Base-by-base conservation (phyloP, 352 stramenopile species). In the Phytophthora tentaculata region DNA sequence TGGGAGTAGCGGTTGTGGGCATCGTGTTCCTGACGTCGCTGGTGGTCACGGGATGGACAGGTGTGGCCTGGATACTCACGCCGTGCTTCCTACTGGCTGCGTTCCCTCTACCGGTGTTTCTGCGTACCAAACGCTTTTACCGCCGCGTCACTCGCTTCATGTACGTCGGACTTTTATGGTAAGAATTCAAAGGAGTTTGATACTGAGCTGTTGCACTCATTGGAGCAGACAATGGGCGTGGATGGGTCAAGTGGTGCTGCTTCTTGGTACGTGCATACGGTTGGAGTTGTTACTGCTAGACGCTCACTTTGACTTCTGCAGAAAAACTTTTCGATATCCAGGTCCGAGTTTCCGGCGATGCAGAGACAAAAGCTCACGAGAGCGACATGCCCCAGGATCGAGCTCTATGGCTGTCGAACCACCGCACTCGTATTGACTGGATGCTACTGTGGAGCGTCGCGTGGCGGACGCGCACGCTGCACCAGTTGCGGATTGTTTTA, bases 361-460 rank as follows among this genome's bases (percentile, higher is more conserved):
- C 73, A 2, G 78, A 71, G 26, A 84, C 84, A 0, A 90, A 91
- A 58, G 57, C 73, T n/a, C 73, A 80, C 10, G 83, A 90, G 47
- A 48, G n/a, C 2, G 53, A 58, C 19, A 78, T 89, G 60, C 56
- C 43, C 0, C 77, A 77, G 39, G 81, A 92, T 62, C 80, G 83
- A 43, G 88, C 84, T 9, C 28, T 96, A 39, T 94, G 86, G 86
- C 57, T 94, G 26, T 79, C 74, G 7, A 96, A 94, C 64, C 88
- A 96, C 56, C 86, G 86, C 57, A 94, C 85, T 63, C 83, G 84
- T 61, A 89, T 94, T 55, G 88, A 96, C 71, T 94, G 86, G 86
- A 94, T 94, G 86, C 67, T 94, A 26, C 61, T 94, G 37, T 96
- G 88, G 88, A 83, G 73, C 43, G 64, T 96, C 23, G 76, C 83